Evolutionary conservation across 371 early-diverging fungal genomes (phyloP).

Genomic region (Thermomucor indicae-seudaticae): DNA sequence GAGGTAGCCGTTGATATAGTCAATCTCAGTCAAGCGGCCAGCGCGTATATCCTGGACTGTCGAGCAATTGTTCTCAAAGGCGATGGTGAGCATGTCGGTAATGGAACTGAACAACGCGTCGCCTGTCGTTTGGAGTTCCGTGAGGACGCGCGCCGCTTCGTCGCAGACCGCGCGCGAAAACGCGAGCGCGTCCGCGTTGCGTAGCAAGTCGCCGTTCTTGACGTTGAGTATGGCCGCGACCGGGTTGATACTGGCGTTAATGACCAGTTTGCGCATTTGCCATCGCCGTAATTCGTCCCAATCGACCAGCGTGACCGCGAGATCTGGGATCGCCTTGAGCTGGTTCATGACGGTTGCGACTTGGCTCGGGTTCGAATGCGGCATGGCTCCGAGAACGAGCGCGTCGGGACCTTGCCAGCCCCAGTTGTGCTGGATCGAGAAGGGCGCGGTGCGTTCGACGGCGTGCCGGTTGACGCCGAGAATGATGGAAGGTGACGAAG

Average conservation of each 20-base stretch:
- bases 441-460: conserved; percentile 32
- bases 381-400: conserved; percentile 23
- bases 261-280: conserved; percentile 51
- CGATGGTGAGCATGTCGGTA: conserved; percentile 17
- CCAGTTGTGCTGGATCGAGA: conserved; percentile 42
- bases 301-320: conserved; percentile 18
- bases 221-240: conserved; percentile 44
- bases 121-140: conserved; percentile 17
- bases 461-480: conserved; percentile 58
- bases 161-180: conserved; percentile 22
- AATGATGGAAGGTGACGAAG: conserved; percentile 32
- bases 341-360: conserved; percentile 15
- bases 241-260: conserved; percentile 58
- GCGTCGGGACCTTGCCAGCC: conserved; percentile 39
- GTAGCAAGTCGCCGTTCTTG: conserved; percentile 34
- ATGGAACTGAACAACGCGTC: conserved; percentile 23
- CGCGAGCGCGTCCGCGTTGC: conserved; percentile 11
- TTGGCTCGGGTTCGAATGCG: conserved; percentile 6
- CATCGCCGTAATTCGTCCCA: conserved; percentile 38
- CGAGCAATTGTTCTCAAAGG: conserved; percentile 48
- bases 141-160: conserved; percentile 25
- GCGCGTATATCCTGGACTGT: conserved; percentile 50
- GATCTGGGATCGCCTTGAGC: conserved; percentile 19
- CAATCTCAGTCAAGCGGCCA: conserved; percentile 47
- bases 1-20: conserved; percentile 61